These are phyloP conservation scores for Tricholoma hemisulphureum DNA, from an alignment of 768 basidiomycete genomes.

Conservation along the genomic window DNA sequence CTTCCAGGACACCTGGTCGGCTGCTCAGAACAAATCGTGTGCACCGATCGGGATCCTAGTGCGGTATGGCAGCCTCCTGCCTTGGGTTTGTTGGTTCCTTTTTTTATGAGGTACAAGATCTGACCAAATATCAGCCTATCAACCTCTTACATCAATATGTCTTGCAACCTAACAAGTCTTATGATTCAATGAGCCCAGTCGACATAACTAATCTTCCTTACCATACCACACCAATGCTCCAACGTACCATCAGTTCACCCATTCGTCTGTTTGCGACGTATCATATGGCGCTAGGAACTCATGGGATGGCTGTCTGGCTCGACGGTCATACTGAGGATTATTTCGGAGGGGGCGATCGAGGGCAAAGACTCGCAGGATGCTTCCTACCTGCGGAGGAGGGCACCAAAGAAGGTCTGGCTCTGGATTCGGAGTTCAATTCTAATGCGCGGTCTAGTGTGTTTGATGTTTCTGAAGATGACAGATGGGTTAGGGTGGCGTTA, in stretches of 20 bases:
- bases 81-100: slow-evolving; percentile 41
- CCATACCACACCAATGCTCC: slow-evolving; percentile 31
- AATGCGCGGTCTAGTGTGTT: slow-evolving; percentile 43
- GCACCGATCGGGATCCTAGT: slow-evolving; percentile 49
- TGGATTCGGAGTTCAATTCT: slow-evolving; percentile 26
- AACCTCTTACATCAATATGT: slow-evolving; percentile 66
- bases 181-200: slow-evolving; percentile 22
- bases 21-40: slow-evolving; percentile 10
- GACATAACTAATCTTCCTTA: slow-evolving; percentile 46
- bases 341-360: slow-evolving; percentile 42
- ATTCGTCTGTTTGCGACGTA: slow-evolving; percentile 56
- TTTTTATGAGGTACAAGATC: not conserved
- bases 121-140: slow-evolving; percentile 41
- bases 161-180: slow-evolving; percentile 45
- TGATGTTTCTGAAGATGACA: slow-evolving; percentile 42
- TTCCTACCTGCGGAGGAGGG: slow-evolving; percentile 15
- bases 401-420: slow-evolving; percentile 22
- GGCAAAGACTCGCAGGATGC: slow-evolving; percentile 61
- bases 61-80: slow-evolving; percentile 58
- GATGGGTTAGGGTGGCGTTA: slow-evolving; percentile 48
- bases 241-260: slow-evolving; percentile 50
- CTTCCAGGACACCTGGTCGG: slow-evolving; percentile 27
- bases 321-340: slow-evolving; percentile 60
- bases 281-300: slow-evolving; percentile 51
- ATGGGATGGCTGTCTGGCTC: slow-evolving; percentile 66